Base-by-base conservation (phyloP, 768 basidiomycete genomes). In the Lyophyllum decastes region DNA sequence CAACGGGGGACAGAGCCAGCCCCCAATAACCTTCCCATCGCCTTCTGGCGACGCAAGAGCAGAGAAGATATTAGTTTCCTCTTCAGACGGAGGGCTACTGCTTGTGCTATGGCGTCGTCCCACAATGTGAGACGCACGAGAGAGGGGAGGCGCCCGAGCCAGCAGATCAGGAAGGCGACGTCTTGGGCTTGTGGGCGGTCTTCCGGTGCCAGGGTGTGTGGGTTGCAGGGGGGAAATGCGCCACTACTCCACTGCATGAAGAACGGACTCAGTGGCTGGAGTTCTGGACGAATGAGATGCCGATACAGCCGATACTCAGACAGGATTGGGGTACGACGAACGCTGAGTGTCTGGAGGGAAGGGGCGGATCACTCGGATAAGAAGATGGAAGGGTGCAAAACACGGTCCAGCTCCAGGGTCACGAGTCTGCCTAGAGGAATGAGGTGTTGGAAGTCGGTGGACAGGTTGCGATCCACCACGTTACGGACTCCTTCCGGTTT, bases 161-260 rank as follows among this genome's bases (percentile, higher is more conserved):
- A 73, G 19, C 69, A 62, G 30, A 73, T 67, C 17, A 75, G 53
- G 53, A 64, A 66, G 0, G 69, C 62, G 9, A 70, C 57, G 45
- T 73, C 71, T 19, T 24, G 25, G 12, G 55, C 17, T 21, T 38
- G 33, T 17, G 73, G 46, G 46, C 66, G 66, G 12, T 68, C 49
- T 9, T 57, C 26, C 4, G 74, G 62, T 35, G 72, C 66, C 49
- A 75, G 65, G 30, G 66, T 66, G 33, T 72, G 71, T 2, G 74
- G 60, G 5, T 61, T 26, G 11, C 30, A 27, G 3, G 72, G 71
- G 1, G 69, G 41, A 51, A 54, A 66, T 2, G 34, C 38, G 4
- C 61, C 52, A 27, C 69, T 60, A 53, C 69, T 71, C 72, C 71
- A 73, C 24, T 70, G 64, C 0, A 65, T 55, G 43, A 73, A 66